Percentiles rank a stretch among this genome's conserved stretches.
phyloP scores from a whole-genome alignment of 129 eudicot species.

The Tagetes patula region DNA sequence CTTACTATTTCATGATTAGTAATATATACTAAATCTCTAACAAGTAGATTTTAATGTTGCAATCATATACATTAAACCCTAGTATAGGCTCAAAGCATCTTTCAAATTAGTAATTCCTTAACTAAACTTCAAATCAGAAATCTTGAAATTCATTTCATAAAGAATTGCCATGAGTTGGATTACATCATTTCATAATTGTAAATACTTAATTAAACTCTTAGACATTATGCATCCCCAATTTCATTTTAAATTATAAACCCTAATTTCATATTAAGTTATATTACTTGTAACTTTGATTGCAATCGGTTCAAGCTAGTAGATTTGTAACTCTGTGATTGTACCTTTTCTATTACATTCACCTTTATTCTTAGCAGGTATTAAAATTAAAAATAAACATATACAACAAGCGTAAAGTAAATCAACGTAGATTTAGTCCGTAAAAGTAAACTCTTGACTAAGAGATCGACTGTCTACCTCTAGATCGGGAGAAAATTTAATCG shows the following conservation, averaged over 20 bases:
- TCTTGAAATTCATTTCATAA: not conserved
- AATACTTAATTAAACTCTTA: conserved; percentile 14
- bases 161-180: not conserved
- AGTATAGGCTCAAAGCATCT: not conserved
- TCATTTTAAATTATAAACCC: conserved; percentile 16
- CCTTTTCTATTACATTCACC: not conserved
- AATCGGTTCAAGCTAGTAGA: conserved; percentile 4
- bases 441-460: conserved; percentile 13
- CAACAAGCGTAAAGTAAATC: conserved; percentile 10
- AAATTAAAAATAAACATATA: conserved; percentile 1
- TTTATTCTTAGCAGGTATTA: not conserved
- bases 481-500: not conserved
- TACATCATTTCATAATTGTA: not conserved
- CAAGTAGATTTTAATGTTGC: conserved; percentile 1
- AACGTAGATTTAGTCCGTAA: conserved; percentile 13
- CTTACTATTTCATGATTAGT: not conserved
- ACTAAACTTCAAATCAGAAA: not conserved
- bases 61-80: not conserved
- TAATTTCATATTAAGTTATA: not conserved
- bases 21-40: not conserved
- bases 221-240: conserved; percentile 20
- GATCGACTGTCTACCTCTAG: not conserved
- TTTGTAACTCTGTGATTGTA: conserved; percentile 11
- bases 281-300: not conserved
- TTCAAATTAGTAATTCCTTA: not conserved